These are phyloP conservation scores for Spiraea crenata DNA, from an alignment of 331 rosid genomes.

Conservation along the genomic window DNA sequence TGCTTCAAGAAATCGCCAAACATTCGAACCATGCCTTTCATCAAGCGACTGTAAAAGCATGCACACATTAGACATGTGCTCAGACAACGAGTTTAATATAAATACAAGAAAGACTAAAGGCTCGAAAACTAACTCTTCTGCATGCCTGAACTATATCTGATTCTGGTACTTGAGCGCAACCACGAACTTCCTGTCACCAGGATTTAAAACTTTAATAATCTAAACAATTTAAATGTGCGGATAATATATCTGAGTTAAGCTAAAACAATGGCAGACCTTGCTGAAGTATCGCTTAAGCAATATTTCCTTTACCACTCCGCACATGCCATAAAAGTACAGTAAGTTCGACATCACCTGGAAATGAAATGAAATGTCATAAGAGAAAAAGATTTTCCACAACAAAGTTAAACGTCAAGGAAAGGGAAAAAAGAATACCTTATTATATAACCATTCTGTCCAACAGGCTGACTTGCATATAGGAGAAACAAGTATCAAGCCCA, in stretches of 20 bases:
- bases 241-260: conserved; percentile 7
- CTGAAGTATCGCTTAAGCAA: conserved; percentile 90
- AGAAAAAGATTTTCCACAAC: conserved; percentile 24
- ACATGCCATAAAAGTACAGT: conserved; percentile 89
- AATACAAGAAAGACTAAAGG: conserved; percentile 5
- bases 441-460: conserved; percentile 95
- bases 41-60: conserved; percentile 68
- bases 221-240: conserved; percentile 15
- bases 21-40: conserved; percentile 75
- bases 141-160: conserved; percentile 81
- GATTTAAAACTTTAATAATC: conserved; percentile 21
- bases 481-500: conserved; percentile 93
- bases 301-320: conserved; percentile 83
- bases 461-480: conserved; percentile 85
- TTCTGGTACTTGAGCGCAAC: conserved; percentile 58
- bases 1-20: conserved; percentile 95
- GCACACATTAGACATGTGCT: conserved; percentile 24
- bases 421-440: conserved; percentile 56
- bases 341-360: conserved; percentile 81
- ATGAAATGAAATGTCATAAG: conserved; percentile 18
- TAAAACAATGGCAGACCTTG: conserved; percentile 56
- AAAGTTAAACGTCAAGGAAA: conserved; percentile 23
- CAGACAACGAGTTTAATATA: conserved; percentile 12
- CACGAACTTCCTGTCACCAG: conserved; percentile 68
- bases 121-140: conserved; percentile 68